Evolutionary conservation across 2,329 filamentous ascomycete genomes (phyloP).

Genomic region (Cercospora sp.): DNA sequence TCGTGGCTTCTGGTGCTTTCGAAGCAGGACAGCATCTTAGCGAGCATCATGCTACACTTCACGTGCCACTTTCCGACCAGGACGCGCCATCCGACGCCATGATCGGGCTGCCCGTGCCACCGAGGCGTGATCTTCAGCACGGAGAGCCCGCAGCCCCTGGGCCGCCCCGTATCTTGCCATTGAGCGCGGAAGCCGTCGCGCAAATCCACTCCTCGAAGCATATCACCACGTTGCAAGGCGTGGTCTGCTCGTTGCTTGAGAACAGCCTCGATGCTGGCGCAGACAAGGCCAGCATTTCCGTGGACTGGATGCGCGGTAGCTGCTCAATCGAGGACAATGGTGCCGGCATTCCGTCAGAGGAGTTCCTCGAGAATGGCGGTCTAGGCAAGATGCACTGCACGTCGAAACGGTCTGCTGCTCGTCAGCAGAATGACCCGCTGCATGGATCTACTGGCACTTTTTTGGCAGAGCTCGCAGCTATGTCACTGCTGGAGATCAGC

Average conservation of each 20-base stretch:
- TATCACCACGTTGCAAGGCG: conserved; percentile 72
- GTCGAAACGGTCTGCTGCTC: conserved; percentile 62
- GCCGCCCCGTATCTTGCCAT: conserved; percentile 29
- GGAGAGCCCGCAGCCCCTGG: conserved; percentile 7
- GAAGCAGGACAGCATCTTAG: conserved; percentile 10
- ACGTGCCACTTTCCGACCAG: conserved; percentile 13
- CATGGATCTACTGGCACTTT: conserved; percentile 75
- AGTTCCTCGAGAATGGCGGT: conserved; percentile 71
- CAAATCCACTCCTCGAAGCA: conserved; percentile 84
- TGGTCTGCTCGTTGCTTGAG: conserved; percentile 69
- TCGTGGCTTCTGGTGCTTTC: conserved; percentile 18
- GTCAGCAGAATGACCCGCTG: conserved; percentile 27
- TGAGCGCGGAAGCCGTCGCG: conserved; percentile 39
- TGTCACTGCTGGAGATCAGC: conserved; percentile 77
- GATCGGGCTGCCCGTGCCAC: conserved; percentile 2
- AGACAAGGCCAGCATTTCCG: conserved; percentile 64
- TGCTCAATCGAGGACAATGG: conserved; percentile 87
- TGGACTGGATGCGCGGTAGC: conserved; percentile 74
- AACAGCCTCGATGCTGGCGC: conserved; percentile 84
- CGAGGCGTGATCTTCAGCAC: background rate
- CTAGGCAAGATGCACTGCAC: conserved; percentile 70
- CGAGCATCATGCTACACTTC: conserved; percentile 16
- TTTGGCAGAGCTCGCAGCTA: conserved; percentile 69
- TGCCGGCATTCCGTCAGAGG: conserved; percentile 67
- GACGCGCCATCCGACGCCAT: conserved; percentile 20